Evolutionary conservation across 345 rosid species (phyloP), one percentile per base, ranked within the genome.

Genomic region (Eucalyptus sp.): DNA sequence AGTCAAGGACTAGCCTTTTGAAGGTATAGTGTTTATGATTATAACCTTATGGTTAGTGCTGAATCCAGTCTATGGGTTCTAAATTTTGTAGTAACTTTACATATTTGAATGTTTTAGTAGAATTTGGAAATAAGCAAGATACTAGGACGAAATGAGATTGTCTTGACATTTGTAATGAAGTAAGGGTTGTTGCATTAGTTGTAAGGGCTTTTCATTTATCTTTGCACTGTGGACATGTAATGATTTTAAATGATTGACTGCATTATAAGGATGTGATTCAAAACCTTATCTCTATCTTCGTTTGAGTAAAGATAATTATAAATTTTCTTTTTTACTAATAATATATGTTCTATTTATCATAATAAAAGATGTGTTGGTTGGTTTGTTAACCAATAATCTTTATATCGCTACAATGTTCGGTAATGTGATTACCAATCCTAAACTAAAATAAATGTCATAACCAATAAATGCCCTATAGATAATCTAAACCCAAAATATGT

Each of bases 91-190:
- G 14, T 27, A 25, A 60, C 15, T 25, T 60, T 27, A 60, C 15
- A 27, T 60, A 10, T 25, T 60, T 60, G n/a, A 25, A 60, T 60
- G 66, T 60, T 11, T 10, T 25, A 24, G 15, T 5, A 60, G n/a
- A 60, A 60, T 60, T 22, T 60, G n/a, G 13, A 60, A 25, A 60
- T 60, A 60, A 60, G 66, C 1, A 25, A 6, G 7, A 60, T 25
- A 12, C 2, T 11, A 5, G 1, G n/a, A 14, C 0, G 4, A 25
- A 58, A 60, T 60, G n/a, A 60, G 27, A 60, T 25, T 25, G n/a
- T 11, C 7, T 22, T 60, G 7, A 60, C 66, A 12, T 60, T 58
- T 25, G 66, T 60, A 60, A 60, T 60, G n/a, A 22, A 60, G n/a
- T 11, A 25, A 25, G n/a, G 7, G 3, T 60, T 25, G 66, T 25